These are phyloP conservation scores for cucumber (Cucumis sativus) DNA, from an alignment of 306 rosid genomes.

Conservation along the genomic window Cucumber_9930_V3 NC_026660.2:24406501-24407000, in stretches of 20 bases:
- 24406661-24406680: conserved; percentile 6
- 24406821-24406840: neutral
- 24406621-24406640: conserved; percentile 49
- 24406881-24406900: conserved; percentile 85
- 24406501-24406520: conserved; percentile 25
- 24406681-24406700: neutral
- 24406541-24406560: conserved; percentile 28
- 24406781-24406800: neutral
- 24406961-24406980: conserved; percentile 16
- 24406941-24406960: conserved; percentile 63
- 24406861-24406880: conserved; percentile 65
- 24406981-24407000: conserved; percentile 16
- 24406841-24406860: conserved; percentile 49
- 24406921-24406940: conserved; percentile 52
- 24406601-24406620: conserved; percentile 22
- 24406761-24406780: conserved; percentile 2
- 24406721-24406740: neutral
- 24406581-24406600: conserved; percentile 42
- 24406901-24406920: conserved; percentile 76
- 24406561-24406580: conserved; percentile 79
- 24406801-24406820: neutral
- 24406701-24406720: neutral
- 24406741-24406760: neutral
- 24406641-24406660: conserved; percentile 60
- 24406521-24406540: conserved; percentile 26